A percentile compares a stretch with the other conserved stretches of the same genome.
Evolutionary conservation across 2,329 filamentous ascomycete genomes (phyloP).

Genomic region (Diaporthe ilicicola): DNA sequence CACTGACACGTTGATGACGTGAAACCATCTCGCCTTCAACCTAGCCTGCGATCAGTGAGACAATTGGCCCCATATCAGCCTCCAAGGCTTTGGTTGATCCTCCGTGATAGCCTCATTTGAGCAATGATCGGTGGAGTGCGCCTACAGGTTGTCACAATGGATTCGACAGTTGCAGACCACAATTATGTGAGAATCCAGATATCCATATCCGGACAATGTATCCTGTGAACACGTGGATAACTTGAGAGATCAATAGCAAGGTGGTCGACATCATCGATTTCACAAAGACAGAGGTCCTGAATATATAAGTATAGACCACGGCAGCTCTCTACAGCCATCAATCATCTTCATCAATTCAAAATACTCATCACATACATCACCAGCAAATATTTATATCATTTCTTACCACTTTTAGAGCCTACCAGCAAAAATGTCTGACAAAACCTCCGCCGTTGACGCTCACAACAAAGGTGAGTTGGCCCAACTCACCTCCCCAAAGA

Average conservation of each 20-base stretch:
- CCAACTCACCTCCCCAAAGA: accelerated
- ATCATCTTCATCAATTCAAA: not conserved
- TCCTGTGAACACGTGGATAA: not conserved
- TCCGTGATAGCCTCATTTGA: too few relatives aligned
- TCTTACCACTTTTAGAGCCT: not conserved
- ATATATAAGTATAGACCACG: not conserved
- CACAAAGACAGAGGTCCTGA: not conserved
- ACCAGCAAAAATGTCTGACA: not conserved
- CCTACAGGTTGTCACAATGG: not conserved
- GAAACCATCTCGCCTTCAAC: not conserved
- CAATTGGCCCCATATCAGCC: not conserved
- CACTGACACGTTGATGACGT: too few relatives aligned
- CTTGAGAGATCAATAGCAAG: not conserved
- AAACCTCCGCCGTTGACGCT: not conserved
- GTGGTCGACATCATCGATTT: too few relatives aligned
- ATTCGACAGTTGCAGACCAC: not conserved
- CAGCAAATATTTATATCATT: not conserved
- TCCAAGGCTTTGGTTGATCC: not conserved
- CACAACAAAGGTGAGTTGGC: not conserved
- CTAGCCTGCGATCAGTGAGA: not conserved
- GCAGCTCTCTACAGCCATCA: not conserved
- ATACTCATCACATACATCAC: not conserved
- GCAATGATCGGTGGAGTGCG: too few relatives aligned
- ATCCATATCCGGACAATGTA: not conserved
- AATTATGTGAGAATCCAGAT: not conserved